These are phyloP conservation scores for Penicillium daleae DNA, from an alignment of 495 filamentous ascomycete species.

Conservation along the genomic window DNA sequence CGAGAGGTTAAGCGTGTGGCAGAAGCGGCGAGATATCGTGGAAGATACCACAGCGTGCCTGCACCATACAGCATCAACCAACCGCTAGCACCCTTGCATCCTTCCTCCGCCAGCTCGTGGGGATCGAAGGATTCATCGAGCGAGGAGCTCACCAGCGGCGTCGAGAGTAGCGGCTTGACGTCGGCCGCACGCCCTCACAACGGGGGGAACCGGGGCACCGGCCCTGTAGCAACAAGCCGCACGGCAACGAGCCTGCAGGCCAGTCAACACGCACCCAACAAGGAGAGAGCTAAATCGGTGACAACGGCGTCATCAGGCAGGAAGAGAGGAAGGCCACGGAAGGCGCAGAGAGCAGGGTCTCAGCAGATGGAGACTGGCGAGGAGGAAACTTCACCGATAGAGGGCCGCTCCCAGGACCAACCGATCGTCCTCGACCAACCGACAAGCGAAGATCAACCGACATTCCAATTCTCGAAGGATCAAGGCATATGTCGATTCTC, in stretches of 20 bases:
- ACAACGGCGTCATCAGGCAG: background rate
- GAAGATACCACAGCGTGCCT: background rate
- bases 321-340: background rate
- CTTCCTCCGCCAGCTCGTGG: background rate
- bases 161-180: background rate
- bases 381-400: too few species aligned
- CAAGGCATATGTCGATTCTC: too few species aligned
- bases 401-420: too few species aligned
- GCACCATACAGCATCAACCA: background rate
- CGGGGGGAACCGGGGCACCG: background rate
- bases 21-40: background rate
- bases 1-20: background rate
- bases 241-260: background rate
- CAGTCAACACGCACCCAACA: background rate
- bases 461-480: too few species aligned
- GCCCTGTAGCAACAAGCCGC: background rate
- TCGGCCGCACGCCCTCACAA: background rate
- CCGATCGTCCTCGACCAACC: too few species aligned
- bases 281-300: background rate
- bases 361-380: too few species aligned
- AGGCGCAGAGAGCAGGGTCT: too few species aligned
- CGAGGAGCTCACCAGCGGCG: background rate
- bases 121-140: slow-evolving; percentile 1
- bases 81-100: background rate
- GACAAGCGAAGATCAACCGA: too few species aligned